These are phyloP conservation scores for Rhizomucor miehei DNA, from an alignment of 371 early-diverging fungal species.

Conservation along the genomic window DNA sequence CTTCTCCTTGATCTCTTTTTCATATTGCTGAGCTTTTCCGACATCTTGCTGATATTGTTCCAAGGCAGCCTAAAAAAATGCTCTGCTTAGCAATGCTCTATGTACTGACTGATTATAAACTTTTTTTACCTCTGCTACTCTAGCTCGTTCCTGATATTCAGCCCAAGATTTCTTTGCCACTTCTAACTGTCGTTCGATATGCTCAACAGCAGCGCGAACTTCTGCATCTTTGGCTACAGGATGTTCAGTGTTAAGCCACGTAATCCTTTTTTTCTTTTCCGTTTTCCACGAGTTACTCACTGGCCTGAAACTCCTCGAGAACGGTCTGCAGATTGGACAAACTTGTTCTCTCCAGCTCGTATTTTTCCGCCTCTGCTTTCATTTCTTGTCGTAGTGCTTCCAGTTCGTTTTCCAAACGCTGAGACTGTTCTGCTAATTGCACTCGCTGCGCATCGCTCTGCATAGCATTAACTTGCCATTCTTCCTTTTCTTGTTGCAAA, in stretches of 20 bases:
- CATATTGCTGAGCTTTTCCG: constrained; percentile 59
- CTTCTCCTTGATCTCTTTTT: constrained; percentile 75
- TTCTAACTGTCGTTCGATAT: constrained; percentile 58
- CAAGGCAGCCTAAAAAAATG: constrained; percentile 29
- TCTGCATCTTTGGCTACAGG: constrained; percentile 63
- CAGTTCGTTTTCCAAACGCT: constrained; percentile 35
- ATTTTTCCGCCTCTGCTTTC: constrained; percentile 27
- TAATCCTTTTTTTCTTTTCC: neutral
- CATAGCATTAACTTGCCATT: constrained; percentile 60
- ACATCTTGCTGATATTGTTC: constrained; percentile 59
- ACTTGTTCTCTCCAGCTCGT: constrained; percentile 66
- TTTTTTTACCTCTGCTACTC: constrained; percentile 55
- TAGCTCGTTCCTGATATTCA: constrained; percentile 60
- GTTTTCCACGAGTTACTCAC: constrained; percentile 38
- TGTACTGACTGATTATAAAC: neutral
- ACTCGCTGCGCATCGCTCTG: constrained; percentile 54
- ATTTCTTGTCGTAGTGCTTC: constrained; percentile 27
- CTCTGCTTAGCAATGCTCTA: neutral
- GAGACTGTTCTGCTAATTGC: constrained; percentile 45
- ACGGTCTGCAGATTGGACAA: constrained; percentile 81
- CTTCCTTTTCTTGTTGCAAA: constrained; percentile 61
- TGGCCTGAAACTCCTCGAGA: constrained; percentile 83
- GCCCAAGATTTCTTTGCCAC: constrained; percentile 48
- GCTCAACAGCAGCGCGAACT: constrained; percentile 74
- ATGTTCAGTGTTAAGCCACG: neutral